Conservation (phyloP, 129 eudicot species). For the Lonicera japonica region DNA sequence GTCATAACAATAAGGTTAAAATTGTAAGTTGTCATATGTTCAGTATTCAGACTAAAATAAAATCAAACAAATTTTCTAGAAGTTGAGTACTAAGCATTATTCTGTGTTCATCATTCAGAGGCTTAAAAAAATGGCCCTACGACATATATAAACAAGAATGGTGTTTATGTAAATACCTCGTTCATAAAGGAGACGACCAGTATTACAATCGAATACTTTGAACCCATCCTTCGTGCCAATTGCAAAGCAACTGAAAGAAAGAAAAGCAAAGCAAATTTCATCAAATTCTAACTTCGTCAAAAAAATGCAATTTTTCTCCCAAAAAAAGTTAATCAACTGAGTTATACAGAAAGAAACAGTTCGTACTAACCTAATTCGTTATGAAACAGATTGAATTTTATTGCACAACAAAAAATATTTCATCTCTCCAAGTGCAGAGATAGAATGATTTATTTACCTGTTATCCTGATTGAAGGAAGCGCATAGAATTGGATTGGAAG, state of each 20-base stretch:
- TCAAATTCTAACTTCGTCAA: neutral
- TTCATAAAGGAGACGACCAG: slow-evolving; percentile 69
- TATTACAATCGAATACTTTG: slow-evolving; percentile 60
- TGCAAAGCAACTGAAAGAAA: slow-evolving; percentile 59
- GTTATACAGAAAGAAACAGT: neutral
- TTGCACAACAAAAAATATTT: neutral
- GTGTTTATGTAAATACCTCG: slow-evolving; percentile 38
- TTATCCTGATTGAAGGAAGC: slow-evolving; percentile 96
- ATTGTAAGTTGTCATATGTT: no score
- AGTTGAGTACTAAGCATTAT: no score
- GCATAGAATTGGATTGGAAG: slow-evolving; percentile 58
- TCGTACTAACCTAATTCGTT: neutral
- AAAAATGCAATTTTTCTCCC: no score
- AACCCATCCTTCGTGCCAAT: slow-evolving; percentile 84
- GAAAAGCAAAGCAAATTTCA: slow-evolving; percentile 6
- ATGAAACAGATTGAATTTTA: neutral
- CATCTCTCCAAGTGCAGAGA: no score
- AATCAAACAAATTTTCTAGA: no score
- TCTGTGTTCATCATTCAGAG: no score
- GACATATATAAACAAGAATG: neutral
- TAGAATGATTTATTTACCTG: slow-evolving; percentile 42
- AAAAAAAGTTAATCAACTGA: no score
- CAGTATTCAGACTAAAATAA: no score
- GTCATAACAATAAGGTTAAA: no score
- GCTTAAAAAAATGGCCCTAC: no score